Evolutionary conservation across 257 asterid genomes (phyloP).

Genomic region (Ballota nigra): DNA sequence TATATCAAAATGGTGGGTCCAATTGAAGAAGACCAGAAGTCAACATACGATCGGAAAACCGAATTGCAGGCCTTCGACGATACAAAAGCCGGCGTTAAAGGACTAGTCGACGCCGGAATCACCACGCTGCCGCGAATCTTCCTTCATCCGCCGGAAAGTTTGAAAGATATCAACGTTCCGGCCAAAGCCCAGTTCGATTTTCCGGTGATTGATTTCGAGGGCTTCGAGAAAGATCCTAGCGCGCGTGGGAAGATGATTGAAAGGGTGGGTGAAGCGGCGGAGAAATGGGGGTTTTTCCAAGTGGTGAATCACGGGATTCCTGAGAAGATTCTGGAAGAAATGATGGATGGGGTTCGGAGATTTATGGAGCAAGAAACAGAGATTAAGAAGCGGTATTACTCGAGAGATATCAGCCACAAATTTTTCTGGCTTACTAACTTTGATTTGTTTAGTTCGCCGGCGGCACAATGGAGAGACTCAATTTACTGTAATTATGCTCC

Average conservation of each 20-base stretch:
- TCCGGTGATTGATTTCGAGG: too few species aligned
- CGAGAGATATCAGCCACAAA: constrained; percentile 13
- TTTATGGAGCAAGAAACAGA: constrained; percentile 40
- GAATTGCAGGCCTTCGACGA: constrained; percentile 39
- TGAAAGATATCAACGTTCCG: neutral
- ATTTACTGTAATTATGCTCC: constrained; percentile 27
- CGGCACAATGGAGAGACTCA: constrained; percentile 52
- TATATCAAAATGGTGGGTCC: too few species aligned
- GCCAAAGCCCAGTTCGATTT: too few species aligned
- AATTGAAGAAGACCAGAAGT: too few species aligned
- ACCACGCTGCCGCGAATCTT: constrained; percentile 33
- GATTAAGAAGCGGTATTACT: constrained; percentile 34
- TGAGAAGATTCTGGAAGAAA: constrained; percentile 17
- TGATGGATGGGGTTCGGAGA: constrained; percentile 27
- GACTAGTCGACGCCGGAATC: constrained; percentile 33
- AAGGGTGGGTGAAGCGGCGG: constrained; percentile 23
- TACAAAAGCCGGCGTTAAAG: constrained; percentile 40
- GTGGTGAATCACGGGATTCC: constrained; percentile 42
- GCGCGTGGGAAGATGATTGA: constrained; percentile 9
- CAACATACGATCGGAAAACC: constrained; percentile 21
- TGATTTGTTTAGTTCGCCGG: constrained; percentile 34
- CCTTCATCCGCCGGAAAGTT: constrained; percentile 17
- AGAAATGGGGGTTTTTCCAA: constrained; percentile 32
- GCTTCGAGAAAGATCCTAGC: too few species aligned
- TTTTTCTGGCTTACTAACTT: constrained; percentile 24